phyloP scores from a whole-genome alignment of 139 green algal species.

The Trebouxia sp. region DNA sequence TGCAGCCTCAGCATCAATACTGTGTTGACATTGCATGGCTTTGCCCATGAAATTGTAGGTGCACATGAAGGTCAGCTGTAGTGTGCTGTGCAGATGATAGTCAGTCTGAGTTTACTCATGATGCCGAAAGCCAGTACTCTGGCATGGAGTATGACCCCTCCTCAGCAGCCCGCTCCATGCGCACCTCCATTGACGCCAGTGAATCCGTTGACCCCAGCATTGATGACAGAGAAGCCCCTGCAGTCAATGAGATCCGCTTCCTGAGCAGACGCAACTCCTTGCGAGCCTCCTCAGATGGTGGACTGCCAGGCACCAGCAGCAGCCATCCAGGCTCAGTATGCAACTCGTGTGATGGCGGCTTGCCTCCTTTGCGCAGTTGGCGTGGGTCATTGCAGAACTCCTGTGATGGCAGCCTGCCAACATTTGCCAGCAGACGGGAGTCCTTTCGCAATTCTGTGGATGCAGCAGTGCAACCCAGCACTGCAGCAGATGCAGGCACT shows the following conservation, averaged over 20 bases:
- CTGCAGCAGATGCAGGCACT: conserved; percentile 3
- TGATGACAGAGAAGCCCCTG: background rate
- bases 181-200: background rate
- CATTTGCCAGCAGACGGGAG: background rate
- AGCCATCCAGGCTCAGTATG: conserved; percentile 1
- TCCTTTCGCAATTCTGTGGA: background rate
- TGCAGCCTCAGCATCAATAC: too few species aligned
- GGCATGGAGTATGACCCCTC: background rate
- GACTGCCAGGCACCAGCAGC: background rate
- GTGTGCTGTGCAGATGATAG: conserved; percentile 13
- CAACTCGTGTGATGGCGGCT: conserved; percentile 9
- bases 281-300: conserved; percentile 1
- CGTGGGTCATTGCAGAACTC: conserved; percentile 12
- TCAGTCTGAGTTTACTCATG: background rate
- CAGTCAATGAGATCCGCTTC: background rate
- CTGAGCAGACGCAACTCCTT: background rate
- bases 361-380: conserved; percentile 20
- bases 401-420: background rate
- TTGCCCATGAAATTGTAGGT: too few species aligned
- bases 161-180: background rate
- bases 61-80: too few species aligned
- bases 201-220: conserved; percentile 14
- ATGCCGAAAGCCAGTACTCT: background rate
- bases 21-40: too few species aligned
- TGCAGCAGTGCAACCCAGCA: background rate